These are phyloP conservation scores for Amanita thiersii DNA, from an alignment of 768 basidiomycete species.

Conservation along the genomic window DNA sequence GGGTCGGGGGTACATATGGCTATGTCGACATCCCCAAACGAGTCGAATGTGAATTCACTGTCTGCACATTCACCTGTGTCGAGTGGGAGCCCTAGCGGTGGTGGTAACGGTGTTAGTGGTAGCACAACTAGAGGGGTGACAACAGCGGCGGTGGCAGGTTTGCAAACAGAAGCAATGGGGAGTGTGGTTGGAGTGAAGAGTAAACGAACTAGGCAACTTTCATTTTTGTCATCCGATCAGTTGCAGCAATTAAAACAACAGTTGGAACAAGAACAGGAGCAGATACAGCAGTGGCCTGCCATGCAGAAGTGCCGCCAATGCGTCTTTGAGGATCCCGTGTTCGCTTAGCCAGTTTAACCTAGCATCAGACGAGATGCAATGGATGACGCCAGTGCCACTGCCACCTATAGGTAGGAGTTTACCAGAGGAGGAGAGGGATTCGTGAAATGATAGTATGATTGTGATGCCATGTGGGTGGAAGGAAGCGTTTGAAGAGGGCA, in stretches of 20 bases:
- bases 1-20: constrained; percentile 7
- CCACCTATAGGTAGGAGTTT: constrained; percentile 44
- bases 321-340: constrained; percentile 57
- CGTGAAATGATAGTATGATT: constrained; percentile 53
- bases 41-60: constrained; percentile 21
- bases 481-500: constrained; percentile 54
- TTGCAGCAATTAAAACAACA: too few relatives aligned
- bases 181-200: constrained; percentile 1
- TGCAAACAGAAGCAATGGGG: not conserved
- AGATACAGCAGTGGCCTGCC: too few relatives aligned
- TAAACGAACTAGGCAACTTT: constrained; percentile 5
- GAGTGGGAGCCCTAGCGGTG: too few relatives aligned
- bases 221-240: constrained; percentile 1
- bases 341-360: constrained; percentile 59
- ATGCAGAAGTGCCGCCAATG: constrained; percentile 58
- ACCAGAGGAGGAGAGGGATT: constrained; percentile 60
- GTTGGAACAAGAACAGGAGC: too few relatives aligned
- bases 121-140: too few relatives aligned
- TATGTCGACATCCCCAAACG: constrained; percentile 24
- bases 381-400: constrained; percentile 49
- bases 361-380: constrained; percentile 40
- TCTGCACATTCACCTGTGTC: constrained; percentile 13
- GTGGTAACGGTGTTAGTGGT: too few relatives aligned
- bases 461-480: constrained; percentile 49
- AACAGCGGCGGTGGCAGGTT: too few relatives aligned